Conservation (phyloP, 1,139 yeast species). For the Pichia norvegensis region DNA sequence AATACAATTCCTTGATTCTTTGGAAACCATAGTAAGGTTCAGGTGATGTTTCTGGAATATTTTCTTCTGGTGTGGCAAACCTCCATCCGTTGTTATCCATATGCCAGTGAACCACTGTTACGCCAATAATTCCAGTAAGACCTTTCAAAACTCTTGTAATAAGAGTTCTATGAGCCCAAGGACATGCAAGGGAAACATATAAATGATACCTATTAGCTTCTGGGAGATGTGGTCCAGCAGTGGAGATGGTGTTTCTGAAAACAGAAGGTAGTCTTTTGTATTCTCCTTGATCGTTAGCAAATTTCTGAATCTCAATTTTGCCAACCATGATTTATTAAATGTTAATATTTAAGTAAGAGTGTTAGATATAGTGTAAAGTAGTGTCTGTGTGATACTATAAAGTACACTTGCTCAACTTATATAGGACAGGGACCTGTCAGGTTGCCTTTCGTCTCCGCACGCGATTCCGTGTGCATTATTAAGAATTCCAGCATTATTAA, state of each 20-base stretch:
- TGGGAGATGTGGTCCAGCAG: constrained; percentile 53
- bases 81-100: constrained; percentile 87
- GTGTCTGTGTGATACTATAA: no score
- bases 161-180: constrained; percentile 90
- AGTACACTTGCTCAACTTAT: no score
- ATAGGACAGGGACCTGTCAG: no score
- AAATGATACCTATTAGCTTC: constrained; percentile 80
- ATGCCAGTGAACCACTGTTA: constrained; percentile 83
- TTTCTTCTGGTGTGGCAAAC: constrained; percentile 41
- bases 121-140: constrained; percentile 50
- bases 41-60: constrained; percentile 35
- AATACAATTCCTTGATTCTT: constrained; percentile 64
- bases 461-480: no score
- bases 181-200: constrained; percentile 84
- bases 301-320: constrained; percentile 25
- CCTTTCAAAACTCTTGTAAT: constrained; percentile 77
- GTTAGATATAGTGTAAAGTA: no score
- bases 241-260: constrained; percentile 58
- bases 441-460: no score
- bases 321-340: background rate
- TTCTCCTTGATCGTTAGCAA: constrained; percentile 47
- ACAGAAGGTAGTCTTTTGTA: constrained; percentile 39
- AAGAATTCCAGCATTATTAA: no score
- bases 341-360: no score
- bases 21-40: constrained; percentile 60